Conservation (phyloP, 768 basidiomycete genomes). For the Pleurotus ostreatus region DNA sequence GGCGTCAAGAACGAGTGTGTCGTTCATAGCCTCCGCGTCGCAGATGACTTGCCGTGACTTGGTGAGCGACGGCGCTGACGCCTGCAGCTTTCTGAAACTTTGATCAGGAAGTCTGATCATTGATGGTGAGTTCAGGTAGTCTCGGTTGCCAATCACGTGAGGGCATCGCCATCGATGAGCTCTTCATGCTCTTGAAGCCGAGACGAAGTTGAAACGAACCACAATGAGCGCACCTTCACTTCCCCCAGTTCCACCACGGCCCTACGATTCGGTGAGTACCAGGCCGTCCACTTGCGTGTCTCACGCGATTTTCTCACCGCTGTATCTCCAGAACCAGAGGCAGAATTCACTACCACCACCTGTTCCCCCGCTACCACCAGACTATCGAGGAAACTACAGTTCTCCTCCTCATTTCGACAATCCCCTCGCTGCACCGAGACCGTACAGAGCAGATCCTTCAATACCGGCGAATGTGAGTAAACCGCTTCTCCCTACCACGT, state of each 20-base stretch:
- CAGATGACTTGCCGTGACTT: too few relatives aligned
- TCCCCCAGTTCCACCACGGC: constrained; percentile 28
- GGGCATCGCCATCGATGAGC: background rate
- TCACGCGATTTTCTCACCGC: constrained; percentile 7
- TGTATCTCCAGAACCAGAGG: constrained; percentile 4
- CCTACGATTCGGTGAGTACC: constrained; percentile 10
- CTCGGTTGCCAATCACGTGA: background rate
- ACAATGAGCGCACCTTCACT: constrained; percentile 17
- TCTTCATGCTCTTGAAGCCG: background rate
- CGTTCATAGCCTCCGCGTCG: too few relatives aligned
- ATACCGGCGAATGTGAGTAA: constrained; percentile 60
- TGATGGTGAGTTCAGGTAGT: too few relatives aligned
- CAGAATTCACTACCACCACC: constrained; percentile 34
- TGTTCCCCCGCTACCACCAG: constrained; percentile 45
- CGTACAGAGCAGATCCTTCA: constrained; percentile 57
- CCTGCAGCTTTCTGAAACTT: too few relatives aligned
- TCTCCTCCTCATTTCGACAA: constrained; percentile 50
- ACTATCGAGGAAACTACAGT: constrained; percentile 21
- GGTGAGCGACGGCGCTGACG: too few relatives aligned
- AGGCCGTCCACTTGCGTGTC: background rate
- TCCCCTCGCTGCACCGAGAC: constrained; percentile 61
- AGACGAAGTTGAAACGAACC: background rate
- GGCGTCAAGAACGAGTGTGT: too few relatives aligned
- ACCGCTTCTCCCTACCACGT: background rate
- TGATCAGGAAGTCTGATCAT: too few relatives aligned